phyloP scores from a whole-genome alignment of 331 rosid species.

The Dryas integrifolia region DNA sequence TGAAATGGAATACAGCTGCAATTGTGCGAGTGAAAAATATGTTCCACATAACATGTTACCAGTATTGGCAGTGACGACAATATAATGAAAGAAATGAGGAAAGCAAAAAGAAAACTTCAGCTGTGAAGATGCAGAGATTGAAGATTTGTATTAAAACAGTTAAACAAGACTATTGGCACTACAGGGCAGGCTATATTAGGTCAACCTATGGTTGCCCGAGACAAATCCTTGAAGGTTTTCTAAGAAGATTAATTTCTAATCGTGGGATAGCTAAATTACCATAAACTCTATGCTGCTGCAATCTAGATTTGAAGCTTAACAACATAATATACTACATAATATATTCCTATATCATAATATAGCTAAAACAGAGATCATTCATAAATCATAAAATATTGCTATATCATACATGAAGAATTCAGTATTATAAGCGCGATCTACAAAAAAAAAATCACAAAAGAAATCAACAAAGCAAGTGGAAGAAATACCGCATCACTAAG shows the following conservation, averaged over 20 bases:
- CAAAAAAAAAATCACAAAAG: not conserved
- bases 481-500: conserved; percentile 70
- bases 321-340: not conserved
- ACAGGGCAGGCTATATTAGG: not conserved
- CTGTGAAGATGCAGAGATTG: not conserved
- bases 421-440: not conserved
- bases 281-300: not conserved
- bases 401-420: not conserved
- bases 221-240: not conserved
- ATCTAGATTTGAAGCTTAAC: not conserved
- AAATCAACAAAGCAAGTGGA: conserved; percentile 19
- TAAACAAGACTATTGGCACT: not conserved
- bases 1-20: not conserved
- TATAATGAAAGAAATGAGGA: not conserved
- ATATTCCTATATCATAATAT: no score
- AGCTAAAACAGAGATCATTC: not conserved
- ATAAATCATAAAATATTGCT: not conserved
- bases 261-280: not conserved
- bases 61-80: not conserved
- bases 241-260: not conserved
- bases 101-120: not conserved
- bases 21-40: not conserved
- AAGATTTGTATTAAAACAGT: not conserved
- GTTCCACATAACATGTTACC: not conserved
- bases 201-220: not conserved